Conservation (phyloP, 192 early-diverging fungal genomes). For the Gonapodya sp. region DNA sequence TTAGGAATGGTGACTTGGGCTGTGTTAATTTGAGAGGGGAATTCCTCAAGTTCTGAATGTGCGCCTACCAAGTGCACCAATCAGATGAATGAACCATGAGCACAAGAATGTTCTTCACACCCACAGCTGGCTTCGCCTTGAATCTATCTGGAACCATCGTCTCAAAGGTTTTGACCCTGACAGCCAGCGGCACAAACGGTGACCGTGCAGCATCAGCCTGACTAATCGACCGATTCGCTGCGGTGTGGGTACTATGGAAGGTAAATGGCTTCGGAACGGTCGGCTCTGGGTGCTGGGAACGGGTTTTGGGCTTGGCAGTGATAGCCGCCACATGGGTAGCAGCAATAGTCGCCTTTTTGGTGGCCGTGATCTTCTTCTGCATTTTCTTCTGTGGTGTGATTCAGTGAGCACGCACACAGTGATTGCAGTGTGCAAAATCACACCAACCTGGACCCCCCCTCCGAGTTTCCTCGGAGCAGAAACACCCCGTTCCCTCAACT, state of each 20-base stretch:
- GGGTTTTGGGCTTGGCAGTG: not conserved
- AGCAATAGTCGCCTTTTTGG: not conserved
- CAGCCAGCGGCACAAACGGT: slow-evolving; percentile 6
- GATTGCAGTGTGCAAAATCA: not conserved
- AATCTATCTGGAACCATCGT: not conserved
- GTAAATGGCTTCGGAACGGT: slow-evolving; percentile 7
- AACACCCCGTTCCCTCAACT: not conserved
- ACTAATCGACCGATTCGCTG: not conserved
- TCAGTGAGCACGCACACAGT: not conserved
- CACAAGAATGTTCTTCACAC: not conserved
- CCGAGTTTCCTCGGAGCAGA: not conserved
- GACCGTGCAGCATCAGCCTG: not conserved
- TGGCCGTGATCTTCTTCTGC: not conserved
- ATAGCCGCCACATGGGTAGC: not conserved
- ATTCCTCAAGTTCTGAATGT: not conserved
- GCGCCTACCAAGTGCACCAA: not conserved
- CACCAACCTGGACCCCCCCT: not conserved
- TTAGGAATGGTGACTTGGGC: not conserved
- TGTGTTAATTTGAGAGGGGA: not conserved
- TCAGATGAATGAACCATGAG: not conserved
- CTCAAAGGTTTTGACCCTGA: slow-evolving; percentile 8
- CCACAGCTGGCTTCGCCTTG: not conserved
- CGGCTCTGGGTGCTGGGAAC: not conserved
- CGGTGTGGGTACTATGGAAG: not conserved
- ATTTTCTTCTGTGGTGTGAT: not conserved